phyloP scores from a whole-genome alignment of 257 asterid genomes.

The Jacaranda copaia region DNA sequence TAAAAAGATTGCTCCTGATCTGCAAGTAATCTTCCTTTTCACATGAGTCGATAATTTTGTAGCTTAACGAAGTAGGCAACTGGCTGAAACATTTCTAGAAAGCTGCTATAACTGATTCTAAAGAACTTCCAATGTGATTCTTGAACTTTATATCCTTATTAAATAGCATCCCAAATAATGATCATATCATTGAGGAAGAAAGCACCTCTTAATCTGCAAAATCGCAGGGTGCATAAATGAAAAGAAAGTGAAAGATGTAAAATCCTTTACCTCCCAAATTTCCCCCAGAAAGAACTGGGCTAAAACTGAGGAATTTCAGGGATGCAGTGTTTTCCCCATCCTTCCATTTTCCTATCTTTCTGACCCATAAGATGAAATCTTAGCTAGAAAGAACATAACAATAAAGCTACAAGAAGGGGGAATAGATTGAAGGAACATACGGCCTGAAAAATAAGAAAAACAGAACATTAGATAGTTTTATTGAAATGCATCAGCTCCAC shows the following conservation, averaged over 20 bases:
- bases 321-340: conserved; percentile 34
- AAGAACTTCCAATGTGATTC: background rate
- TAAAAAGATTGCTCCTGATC: background rate
- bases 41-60: background rate
- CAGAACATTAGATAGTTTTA: conserved; percentile 11
- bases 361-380: background rate
- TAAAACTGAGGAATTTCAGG: conserved; percentile 19
- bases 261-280: conserved; percentile 37
- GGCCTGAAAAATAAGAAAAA: conserved; percentile 51
- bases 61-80: background rate
- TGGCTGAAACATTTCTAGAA: background rate
- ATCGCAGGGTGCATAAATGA: background rate
- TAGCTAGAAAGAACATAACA: conserved; percentile 42
- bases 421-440: conserved; percentile 29
- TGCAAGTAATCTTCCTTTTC: background rate
- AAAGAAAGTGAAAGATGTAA: background rate
- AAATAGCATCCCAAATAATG: too few relatives aligned
- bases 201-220: conserved; percentile 16
- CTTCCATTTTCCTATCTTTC: conserved; percentile 8
- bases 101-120: background rate
- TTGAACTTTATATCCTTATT: too few relatives aligned
- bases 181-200: too few relatives aligned
- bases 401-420: conserved; percentile 39
- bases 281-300: conserved; percentile 23
- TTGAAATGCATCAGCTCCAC: too few relatives aligned